Percentiles rank a stretch among this genome's conserved stretches.
Evolutionary conservation across 805 yeast species (phyloP).

Genomic region (Metschnikowia aberdeeniae): DNA sequence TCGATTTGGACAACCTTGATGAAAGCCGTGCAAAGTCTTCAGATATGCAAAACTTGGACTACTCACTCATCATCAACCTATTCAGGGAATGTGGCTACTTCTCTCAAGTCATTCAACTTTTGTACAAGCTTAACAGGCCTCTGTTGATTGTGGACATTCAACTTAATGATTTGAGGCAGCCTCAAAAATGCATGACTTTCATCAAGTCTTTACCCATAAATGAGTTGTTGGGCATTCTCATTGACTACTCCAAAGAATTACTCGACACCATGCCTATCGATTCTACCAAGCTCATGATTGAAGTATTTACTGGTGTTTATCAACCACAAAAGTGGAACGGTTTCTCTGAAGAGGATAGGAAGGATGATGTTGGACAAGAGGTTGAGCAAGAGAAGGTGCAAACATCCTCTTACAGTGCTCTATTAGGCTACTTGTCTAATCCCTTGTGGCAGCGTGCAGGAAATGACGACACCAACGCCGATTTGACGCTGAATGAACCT

Average conservation of each 20-base stretch:
- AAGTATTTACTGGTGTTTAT: slow-evolving; percentile 85
- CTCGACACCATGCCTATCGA: slow-evolving; percentile 70
- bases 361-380: neutral
- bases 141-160: slow-evolving; percentile 72
- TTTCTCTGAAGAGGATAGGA: slow-evolving; percentile 3
- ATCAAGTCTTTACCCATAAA: slow-evolving; percentile 67
- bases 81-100: slow-evolving; percentile 70
- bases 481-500: slow-evolving; percentile 28
- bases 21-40: slow-evolving; percentile 6
- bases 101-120: slow-evolving; percentile 63
- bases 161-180: slow-evolving; percentile 59
- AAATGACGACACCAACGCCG: neutral
- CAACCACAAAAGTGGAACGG: slow-evolving; percentile 33
- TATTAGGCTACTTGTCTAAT: slow-evolving; percentile 15
- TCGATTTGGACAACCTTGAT: slow-evolving; percentile 24
- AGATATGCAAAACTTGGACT: slow-evolving; percentile 35
- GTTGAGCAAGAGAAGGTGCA: slow-evolving; percentile 15
- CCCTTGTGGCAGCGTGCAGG: slow-evolving; percentile 4
- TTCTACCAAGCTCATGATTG: slow-evolving; percentile 76
- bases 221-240: slow-evolving; percentile 69
- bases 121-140: slow-evolving; percentile 69
- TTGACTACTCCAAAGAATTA: slow-evolving; percentile 60
- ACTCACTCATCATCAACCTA: slow-evolving; percentile 60
- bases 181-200: slow-evolving; percentile 57
- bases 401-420: slow-evolving; percentile 14